These are phyloP conservation scores for Aspergillus avenaceus DNA, from an alignment of 495 filamentous ascomycete genomes.

Conservation along the genomic window DNA sequence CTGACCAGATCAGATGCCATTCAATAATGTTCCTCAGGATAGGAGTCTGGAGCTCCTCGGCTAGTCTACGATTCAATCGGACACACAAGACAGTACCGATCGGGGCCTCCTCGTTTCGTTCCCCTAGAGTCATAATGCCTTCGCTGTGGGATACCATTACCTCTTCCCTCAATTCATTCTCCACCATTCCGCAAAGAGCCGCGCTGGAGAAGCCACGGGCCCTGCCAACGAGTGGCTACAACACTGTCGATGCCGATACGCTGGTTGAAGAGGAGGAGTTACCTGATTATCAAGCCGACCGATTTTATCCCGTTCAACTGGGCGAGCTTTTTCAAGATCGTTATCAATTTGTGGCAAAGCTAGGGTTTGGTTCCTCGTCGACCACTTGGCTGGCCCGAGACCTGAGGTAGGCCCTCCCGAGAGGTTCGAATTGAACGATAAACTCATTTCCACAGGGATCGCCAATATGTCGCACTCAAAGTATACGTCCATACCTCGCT, in stretches of 20 bases:
- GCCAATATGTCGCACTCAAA: constrained; percentile 37
- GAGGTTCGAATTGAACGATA: constrained; percentile 1
- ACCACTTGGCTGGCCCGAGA: constrained; percentile 51
- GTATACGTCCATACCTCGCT: constrained; percentile 26
- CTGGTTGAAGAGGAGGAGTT: constrained; percentile 41
- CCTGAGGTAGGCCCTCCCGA: constrained; percentile 26
- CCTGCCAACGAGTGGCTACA: constrained; percentile 13
- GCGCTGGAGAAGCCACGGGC: constrained; percentile 12
- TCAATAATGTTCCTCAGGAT: constrained; percentile 6
- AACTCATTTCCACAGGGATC: constrained; percentile 16
- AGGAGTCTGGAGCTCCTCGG: constrained; percentile 7
- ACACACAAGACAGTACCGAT: constrained; percentile 7
- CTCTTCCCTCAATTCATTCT: constrained; percentile 7
- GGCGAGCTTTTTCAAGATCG: constrained; percentile 42
- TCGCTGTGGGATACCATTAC: constrained; percentile 8
- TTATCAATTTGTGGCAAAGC: constrained; percentile 52
- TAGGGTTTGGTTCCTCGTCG: constrained; percentile 48
- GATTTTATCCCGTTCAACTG: constrained; percentile 48
- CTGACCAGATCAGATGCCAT: constrained; percentile 6
- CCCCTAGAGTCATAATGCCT: constrained; percentile 8
- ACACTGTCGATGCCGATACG: constrained; percentile 8
- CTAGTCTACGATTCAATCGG: constrained; percentile 6
- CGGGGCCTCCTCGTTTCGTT: constrained; percentile 6
- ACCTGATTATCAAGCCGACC: constrained; percentile 34
- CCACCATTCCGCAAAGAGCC: constrained; percentile 4